phyloP scores from a whole-genome alignment of 164 flowering plant species.

The Vitis riparia region DNA sequence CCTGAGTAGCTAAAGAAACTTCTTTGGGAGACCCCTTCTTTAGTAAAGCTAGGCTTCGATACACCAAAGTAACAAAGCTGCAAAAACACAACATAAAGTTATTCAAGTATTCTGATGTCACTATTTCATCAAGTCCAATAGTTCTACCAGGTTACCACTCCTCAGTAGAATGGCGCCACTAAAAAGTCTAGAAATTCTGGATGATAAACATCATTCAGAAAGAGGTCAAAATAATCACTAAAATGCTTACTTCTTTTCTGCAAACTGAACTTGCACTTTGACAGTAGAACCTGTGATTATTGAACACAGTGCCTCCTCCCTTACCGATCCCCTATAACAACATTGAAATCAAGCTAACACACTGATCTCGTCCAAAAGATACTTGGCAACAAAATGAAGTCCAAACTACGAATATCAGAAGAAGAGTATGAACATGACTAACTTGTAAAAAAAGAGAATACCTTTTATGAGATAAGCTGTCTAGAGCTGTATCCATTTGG shows the following conservation, averaged over 20 bases:
- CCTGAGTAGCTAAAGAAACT: slow-evolving; percentile 6
- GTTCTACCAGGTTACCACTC: neutral
- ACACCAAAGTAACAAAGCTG: slow-evolving; percentile 17
- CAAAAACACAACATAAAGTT: neutral
- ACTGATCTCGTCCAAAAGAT: too few species aligned
- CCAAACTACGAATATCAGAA: too few species aligned
- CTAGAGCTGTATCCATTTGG: too few species aligned
- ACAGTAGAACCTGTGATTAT: slow-evolving; percentile 5
- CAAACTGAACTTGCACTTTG: slow-evolving; percentile 5
- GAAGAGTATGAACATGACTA: too few species aligned
- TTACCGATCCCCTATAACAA: neutral
- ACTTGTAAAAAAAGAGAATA: too few species aligned
- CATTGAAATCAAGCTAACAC: too few species aligned
- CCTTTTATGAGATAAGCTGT: too few species aligned
- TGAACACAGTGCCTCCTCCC: slow-evolving; percentile 16
- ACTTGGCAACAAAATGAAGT: too few species aligned
- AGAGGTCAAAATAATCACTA: neutral
- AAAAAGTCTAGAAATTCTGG: neutral
- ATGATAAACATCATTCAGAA: neutral
- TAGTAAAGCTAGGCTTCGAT: slow-evolving; percentile 6
- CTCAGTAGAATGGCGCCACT: neutral
- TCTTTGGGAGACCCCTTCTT: slow-evolving; percentile 21
- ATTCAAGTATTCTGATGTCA: neutral
- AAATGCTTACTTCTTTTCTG: slow-evolving; percentile 9
- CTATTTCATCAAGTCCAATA: neutral